Conservation (phyloP, 164 flowering plant species). For the Magnolia kwangsiensis region DNA sequence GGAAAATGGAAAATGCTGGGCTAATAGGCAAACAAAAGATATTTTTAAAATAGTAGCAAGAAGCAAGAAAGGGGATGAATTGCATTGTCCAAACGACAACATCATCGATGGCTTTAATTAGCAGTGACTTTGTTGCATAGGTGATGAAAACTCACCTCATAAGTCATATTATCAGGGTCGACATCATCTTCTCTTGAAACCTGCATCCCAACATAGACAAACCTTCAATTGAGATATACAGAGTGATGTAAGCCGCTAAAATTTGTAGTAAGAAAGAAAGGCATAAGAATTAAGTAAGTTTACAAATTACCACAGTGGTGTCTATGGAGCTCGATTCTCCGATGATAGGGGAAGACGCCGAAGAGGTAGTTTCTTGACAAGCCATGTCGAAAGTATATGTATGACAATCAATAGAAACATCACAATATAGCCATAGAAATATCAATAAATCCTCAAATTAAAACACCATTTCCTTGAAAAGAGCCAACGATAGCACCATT, state of each 20-base stretch:
- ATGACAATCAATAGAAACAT: neutral
- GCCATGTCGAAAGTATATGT: neutral
- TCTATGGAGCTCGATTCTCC: slow-evolving; percentile 19
- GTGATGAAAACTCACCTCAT: slow-evolving; percentile 29
- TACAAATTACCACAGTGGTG: slow-evolving; percentile 21
- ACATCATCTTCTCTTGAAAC: slow-evolving; percentile 30
- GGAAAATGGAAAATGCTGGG: neutral
- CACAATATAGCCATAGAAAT: neutral
- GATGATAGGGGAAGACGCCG: slow-evolving; percentile 13
- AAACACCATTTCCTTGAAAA: neutral
- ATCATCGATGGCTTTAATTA: neutral
- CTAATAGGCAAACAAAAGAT: neutral
- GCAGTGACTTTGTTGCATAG: neutral
- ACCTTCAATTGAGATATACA: neutral
- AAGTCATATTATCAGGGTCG: slow-evolving; percentile 38
- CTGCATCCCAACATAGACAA: slow-evolving; percentile 19
- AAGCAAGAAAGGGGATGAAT: neutral
- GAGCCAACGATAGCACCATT: neutral
- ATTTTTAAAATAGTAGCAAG: neutral
- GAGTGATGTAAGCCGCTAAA: neutral
- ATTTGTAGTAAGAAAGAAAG: neutral
- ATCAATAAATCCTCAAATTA: neutral
- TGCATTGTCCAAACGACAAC: neutral
- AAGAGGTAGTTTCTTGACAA: slow-evolving; percentile 3
- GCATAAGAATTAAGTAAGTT: neutral